Evolutionary conservation across 2,329 filamentous ascomycete species (phyloP), one percentile per base, ranked within the genome.

Genomic region (Beauveria pseudobassiana): DNA sequence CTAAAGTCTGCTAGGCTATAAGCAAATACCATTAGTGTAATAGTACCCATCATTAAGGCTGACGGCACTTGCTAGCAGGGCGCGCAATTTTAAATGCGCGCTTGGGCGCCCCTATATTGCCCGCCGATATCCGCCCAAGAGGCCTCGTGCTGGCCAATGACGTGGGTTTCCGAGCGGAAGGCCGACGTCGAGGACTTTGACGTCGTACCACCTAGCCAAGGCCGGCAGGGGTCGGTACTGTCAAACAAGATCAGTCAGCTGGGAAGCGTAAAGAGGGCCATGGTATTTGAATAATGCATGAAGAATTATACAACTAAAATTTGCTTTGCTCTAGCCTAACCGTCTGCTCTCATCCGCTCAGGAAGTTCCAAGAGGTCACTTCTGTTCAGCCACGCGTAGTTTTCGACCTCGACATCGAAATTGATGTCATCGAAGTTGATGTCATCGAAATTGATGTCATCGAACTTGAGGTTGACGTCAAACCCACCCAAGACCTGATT

Each of bases 331-430:
- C 5, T 28, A 3, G 16, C 14, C 18, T 18, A 2, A 28, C 0
- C 8, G 0, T 28, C 2, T 57, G 26, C 10, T 6, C 40, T 59
- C 34, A 61, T 43, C 69, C 65, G 5, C 69, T 71, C 0, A 74
- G 34, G 22, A 69, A 65, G 48, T 73, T 66, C 72, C 72, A 69
- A 12, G 69, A 66, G 1, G 66, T 67, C 59, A 73, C 70, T 24
- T 70, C 70, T n/a, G 16, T 74, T 73, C 6, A 74, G 50, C 72
- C 70, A 73, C 0, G 72, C 69, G 55, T 74, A 67, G 30, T 74
- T 70, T 6, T 70, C 70, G 1, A 71, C 66, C 3, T 70, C 70
- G 1, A 72, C 67, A 50, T 73, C 66, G 34, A 74, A 68, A 2
- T 70, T 65, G 1, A 74, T 67, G 5, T 70, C 67, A 0, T 67